A percentile compares a stretch with the other conserved stretches of the same genome.
Conservation (phyloP, 495 filamentous ascomycete species). For the Aspergillus baeticus region DNA sequence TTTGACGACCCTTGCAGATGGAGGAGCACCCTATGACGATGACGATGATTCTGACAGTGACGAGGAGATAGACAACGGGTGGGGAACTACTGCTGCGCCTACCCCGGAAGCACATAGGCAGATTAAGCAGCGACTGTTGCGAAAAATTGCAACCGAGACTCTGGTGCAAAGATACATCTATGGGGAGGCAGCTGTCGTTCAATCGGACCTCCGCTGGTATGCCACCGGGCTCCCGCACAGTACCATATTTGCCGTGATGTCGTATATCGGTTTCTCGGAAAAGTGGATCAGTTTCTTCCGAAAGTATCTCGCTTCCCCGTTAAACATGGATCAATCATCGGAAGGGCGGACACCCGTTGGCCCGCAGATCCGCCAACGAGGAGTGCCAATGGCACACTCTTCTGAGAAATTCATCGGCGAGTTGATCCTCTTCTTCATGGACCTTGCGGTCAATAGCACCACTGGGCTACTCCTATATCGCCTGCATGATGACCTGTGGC, state of each 20-base stretch:
- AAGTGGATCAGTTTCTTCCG: slow-evolving; percentile 57
- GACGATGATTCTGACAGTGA: slow-evolving; percentile 10
- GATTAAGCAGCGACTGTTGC: slow-evolving; percentile 54
- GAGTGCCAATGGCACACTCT: slow-evolving; percentile 53
- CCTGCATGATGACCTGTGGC: slow-evolving; percentile 62
- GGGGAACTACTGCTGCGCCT: slow-evolving; percentile 13
- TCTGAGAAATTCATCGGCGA: slow-evolving; percentile 55
- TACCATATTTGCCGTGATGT: slow-evolving; percentile 48
- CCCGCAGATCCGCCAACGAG: slow-evolving; percentile 43
- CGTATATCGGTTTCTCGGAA: slow-evolving; percentile 51
- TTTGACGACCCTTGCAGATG: slow-evolving; percentile 9
- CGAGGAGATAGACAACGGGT: slow-evolving; percentile 14
- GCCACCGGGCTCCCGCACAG: slow-evolving; percentile 51
- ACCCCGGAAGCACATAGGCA: slow-evolving; percentile 32
- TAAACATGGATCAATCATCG: slow-evolving; percentile 43
- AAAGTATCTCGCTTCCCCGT: slow-evolving; percentile 53
- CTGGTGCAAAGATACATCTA: slow-evolving; percentile 50
- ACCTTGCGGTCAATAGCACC: slow-evolving; percentile 55
- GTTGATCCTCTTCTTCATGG: slow-evolving; percentile 56
- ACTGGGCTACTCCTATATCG: slow-evolving; percentile 52
- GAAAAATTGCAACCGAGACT: slow-evolving; percentile 55
- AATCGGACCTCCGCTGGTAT: slow-evolving; percentile 55
- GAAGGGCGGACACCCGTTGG: slow-evolving; percentile 20
- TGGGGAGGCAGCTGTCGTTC: slow-evolving; percentile 52
- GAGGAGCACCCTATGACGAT: slow-evolving; percentile 11